Evolutionary conservation across 306 rosid genomes (phyloP).

Genomic region (Ziziphus jujuba): DNA sequence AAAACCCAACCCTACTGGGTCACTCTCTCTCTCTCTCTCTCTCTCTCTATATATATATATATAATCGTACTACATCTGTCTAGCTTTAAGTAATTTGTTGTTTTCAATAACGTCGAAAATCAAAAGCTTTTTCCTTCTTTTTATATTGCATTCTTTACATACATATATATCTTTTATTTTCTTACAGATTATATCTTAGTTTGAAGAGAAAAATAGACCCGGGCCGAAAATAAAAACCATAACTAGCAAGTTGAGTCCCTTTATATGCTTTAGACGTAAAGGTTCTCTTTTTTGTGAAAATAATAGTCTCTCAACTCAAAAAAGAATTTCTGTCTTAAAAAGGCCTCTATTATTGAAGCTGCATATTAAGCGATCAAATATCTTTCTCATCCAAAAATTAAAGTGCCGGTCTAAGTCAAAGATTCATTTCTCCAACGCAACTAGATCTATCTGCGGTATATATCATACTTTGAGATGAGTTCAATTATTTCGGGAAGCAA

Average conservation of each 20-base stretch:
- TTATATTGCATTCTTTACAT: conserved; percentile 31
- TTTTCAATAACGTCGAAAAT: conserved; percentile 40
- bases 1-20: conserved; percentile 17
- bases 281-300: conserved; percentile 30
- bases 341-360: conserved; percentile 44
- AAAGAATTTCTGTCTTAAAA: conserved; percentile 25
- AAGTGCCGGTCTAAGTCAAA: conserved; percentile 43
- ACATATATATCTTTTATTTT: conserved; percentile 21
- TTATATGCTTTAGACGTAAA: background rate
- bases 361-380: conserved; percentile 5
- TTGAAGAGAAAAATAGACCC: conserved; percentile 16
- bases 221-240: background rate
- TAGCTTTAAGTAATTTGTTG: conserved; percentile 26
- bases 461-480: background rate
- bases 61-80: conserved; percentile 24
- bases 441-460: background rate
- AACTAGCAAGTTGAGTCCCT: conserved; percentile 22
- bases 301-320: conserved; percentile 21
- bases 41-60: conserved; percentile 14
- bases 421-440: conserved; percentile 25
- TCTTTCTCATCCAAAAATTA: conserved; percentile 39
- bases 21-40: background rate
- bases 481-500: conserved; percentile 38
- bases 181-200: conserved; percentile 24
- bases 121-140: conserved; percentile 32